Evolutionary conservation across 352 stramenopile species (phyloP).

Genomic region (Albugo candida): DNA sequence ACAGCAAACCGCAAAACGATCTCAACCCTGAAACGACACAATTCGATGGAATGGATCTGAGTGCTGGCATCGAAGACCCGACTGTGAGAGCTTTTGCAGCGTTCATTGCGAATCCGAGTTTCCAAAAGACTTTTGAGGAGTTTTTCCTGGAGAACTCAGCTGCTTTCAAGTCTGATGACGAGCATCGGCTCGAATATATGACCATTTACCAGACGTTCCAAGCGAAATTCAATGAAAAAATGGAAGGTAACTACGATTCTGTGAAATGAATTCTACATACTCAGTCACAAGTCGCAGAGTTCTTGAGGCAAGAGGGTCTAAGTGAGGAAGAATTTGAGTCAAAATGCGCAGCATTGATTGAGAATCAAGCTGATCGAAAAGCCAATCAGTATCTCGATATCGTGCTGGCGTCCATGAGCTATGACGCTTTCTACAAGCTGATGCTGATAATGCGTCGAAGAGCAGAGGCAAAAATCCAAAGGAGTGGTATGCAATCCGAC

Average conservation of each 20-base stretch:
- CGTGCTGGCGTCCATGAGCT: slow-evolving; percentile 61
- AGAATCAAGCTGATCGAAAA: slow-evolving; percentile 22
- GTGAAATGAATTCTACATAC: not conserved
- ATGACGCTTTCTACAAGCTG: slow-evolving; percentile 43
- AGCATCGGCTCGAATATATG: slow-evolving; percentile 58
- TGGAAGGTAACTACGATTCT: slow-evolving; percentile 18
- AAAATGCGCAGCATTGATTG: slow-evolving; percentile 26
- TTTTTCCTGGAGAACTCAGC: slow-evolving; percentile 56
- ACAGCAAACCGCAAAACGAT: too few species aligned
- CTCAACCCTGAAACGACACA: too few species aligned
- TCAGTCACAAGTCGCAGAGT: slow-evolving; percentile 13
- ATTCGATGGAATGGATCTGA: not conserved
- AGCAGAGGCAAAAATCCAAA: slow-evolving; percentile 16
- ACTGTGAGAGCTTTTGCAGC: slow-evolving; percentile 32
- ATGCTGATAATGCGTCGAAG: slow-evolving; percentile 54
- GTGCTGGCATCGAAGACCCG: slow-evolving; percentile 26
- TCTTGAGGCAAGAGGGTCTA: slow-evolving; percentile 22
- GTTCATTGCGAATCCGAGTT: slow-evolving; percentile 33
- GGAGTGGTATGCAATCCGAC: slow-evolving; percentile 1
- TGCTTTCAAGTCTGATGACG: slow-evolving; percentile 32
- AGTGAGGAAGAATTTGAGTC: slow-evolving; percentile 37
- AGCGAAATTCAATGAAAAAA: slow-evolving; percentile 48
- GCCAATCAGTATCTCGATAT: slow-evolving; percentile 53
- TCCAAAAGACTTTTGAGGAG: slow-evolving; percentile 51
- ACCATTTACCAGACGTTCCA: slow-evolving; percentile 52